Evolutionary conservation across 148 eudicot genomes (phyloP).

Genomic region (Amaranthus hypochondriacus): DNA sequence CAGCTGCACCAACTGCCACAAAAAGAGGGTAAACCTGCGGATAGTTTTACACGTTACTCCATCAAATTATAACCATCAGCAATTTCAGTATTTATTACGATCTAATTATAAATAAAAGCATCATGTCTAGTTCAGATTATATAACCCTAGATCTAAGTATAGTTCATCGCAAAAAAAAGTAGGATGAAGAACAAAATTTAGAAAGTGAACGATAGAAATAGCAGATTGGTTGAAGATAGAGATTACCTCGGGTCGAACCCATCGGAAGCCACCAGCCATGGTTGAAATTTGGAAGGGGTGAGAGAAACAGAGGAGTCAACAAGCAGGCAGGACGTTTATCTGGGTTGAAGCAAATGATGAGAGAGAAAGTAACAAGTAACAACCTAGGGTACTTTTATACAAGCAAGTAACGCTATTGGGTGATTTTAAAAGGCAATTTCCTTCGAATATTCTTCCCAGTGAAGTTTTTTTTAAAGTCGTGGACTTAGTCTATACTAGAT

Average conservation of each 20-base stretch:
- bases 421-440: too few relatives aligned
- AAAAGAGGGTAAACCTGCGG: slow-evolving; percentile 67
- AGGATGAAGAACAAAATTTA: background rate
- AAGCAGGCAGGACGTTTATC: slow-evolving; percentile 23
- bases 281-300: background rate
- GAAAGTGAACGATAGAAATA: background rate
- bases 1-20: slow-evolving; percentile 71
- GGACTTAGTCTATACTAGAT: too few relatives aligned
- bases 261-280: slow-evolving; percentile 32
- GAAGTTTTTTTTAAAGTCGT: too few relatives aligned
- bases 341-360: too few relatives aligned
- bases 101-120: slow-evolving; percentile 3
- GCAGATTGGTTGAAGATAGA: background rate
- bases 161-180: too few relatives aligned
- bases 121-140: slow-evolving; percentile 17
- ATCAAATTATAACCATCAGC: background rate
- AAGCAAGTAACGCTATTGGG: too few relatives aligned
- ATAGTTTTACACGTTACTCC: background rate
- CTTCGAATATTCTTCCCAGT: too few relatives aligned
- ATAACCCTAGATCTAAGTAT: too few relatives aligned
- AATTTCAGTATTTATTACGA: background rate
- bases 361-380: too few relatives aligned
- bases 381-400: too few relatives aligned
- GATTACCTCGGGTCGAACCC: slow-evolving; percentile 82
- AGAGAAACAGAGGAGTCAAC: background rate